Conservation (phyloP, 148 eudicot genomes). For the Dysphania ambrosioides region DNA sequence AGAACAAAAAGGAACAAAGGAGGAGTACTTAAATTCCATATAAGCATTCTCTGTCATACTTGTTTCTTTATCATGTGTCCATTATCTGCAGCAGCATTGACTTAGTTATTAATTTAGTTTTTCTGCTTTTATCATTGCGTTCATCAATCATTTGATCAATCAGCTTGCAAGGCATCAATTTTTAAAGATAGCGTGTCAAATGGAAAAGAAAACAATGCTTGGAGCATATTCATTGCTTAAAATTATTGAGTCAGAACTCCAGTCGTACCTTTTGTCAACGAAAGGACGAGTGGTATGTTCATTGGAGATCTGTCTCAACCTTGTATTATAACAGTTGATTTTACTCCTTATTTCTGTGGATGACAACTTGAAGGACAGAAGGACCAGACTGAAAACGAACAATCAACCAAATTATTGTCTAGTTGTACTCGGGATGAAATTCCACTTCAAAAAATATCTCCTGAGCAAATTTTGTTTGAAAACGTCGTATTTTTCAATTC, state of each 20-base stretch:
- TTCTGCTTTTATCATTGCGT: slow-evolving; percentile 32
- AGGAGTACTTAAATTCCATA: not conserved
- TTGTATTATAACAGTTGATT: not conserved
- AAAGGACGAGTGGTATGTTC: slow-evolving; percentile 88
- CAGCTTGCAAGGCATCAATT: slow-evolving; percentile 95
- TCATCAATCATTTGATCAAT: slow-evolving; percentile 82
- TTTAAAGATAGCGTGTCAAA: slow-evolving; percentile 84
- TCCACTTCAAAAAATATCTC: not conserved
- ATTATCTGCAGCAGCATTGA: not conserved
- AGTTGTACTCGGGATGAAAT: not conserved
- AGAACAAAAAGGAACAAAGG: no score
- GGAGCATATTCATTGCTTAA: slow-evolving; percentile 93
- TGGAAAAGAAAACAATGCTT: slow-evolving; percentile 98
- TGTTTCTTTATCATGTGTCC: not conserved
- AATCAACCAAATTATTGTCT: not conserved
- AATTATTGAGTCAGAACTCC: slow-evolving; percentile 90
- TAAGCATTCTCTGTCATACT: not conserved
- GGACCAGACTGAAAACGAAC: not conserved
- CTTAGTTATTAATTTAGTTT: slow-evolving; percentile 21
- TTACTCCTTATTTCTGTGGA: not conserved
- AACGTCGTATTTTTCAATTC: not conserved
- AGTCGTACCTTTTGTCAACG: slow-evolving; percentile 78
- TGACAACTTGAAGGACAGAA: not conserved
- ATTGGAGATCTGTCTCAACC: not conserved
- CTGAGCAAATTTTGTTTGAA: not conserved